Base-by-base conservation (phyloP, 169 alveolate genomes). In the Haemoproteus tartakovskyi region DNA sequence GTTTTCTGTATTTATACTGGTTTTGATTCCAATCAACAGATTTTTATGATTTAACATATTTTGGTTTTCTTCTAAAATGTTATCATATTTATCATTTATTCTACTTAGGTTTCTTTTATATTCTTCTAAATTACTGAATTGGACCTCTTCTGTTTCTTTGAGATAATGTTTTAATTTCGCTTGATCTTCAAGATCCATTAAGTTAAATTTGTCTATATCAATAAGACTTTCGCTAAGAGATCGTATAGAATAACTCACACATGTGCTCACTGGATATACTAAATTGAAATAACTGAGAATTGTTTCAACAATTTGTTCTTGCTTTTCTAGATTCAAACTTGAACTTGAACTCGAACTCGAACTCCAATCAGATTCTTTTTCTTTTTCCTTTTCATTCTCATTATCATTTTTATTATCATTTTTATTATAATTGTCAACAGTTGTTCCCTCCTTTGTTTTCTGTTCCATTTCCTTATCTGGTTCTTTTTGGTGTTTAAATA, bases 41-140 rank as follows among this genome's bases (percentile, higher is more conserved):
- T 74, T 59, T 30, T 74, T 56, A 41, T 74, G 54, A 22, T 43
- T 56, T n/a, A 60, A 11, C 0, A 6, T 27, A 30, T 60, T 22
- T 30, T 74, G 41, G 24, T 16, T 30, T 38, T 67, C 38, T 6
- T 74, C 84, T 30, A 74, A 38, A 3, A 74, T 19, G 0, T 12
- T 16, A 46, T 74, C 78, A 45, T 74, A 74, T 16, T 59, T 74
- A 2, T 74, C 24, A 43, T 74, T 74, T 12, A 74, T 56, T 9
- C 26, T 37, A 43, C 12, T 45, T 9, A 74, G 16, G 19, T 74
- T 74, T 26, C 2, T 43, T 33, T 74, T 74, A 38, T 74, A 74
- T 19, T 74, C 84, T 5, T 74, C 84, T 0, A 74, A 45, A 30
- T 36, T 8, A 14, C 47, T 48, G 30, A 56, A 74, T 0, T 22